These are phyloP conservation scores for Ophiostoma quercus DNA, from an alignment of 2,329 filamentous ascomycete genomes.

Conservation along the genomic window DNA sequence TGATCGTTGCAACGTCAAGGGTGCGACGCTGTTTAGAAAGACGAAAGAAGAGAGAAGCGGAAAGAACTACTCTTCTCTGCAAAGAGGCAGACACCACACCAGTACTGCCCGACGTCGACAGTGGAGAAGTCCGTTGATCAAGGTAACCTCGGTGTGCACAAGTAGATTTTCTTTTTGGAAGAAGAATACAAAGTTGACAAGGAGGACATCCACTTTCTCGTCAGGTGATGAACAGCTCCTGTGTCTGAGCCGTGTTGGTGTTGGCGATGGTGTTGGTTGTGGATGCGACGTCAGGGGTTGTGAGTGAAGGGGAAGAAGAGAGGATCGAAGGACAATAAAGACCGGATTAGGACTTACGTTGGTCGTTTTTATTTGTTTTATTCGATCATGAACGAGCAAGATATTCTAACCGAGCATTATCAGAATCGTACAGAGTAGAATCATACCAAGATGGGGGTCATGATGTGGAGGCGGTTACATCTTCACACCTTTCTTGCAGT, in stretches of 20 bases:
- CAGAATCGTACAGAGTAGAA: too few species aligned
- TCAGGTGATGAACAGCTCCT: not conserved
- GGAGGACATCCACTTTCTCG: not conserved
- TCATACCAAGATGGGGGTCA: too few species aligned
- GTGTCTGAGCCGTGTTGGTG: not conserved
- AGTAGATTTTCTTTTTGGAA: not conserved
- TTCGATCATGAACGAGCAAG: too few species aligned
- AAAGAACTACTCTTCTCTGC: not conserved
- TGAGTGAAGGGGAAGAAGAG: not conserved
- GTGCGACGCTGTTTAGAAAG: not conserved
- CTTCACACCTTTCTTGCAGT: too few species aligned
- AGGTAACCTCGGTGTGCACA: slow-evolving; percentile 19
- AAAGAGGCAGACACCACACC: not conserved
- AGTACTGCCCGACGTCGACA: not conserved
- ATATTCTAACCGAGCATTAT: too few species aligned
- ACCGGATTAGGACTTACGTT: too few species aligned
- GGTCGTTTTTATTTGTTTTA: too few species aligned
- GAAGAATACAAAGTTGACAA: not conserved
- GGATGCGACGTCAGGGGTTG: not conserved
- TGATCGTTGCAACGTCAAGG: slow-evolving; percentile 6
- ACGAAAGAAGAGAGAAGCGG: not conserved
- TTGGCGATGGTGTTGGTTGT: not conserved
- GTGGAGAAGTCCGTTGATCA: slow-evolving; percentile 11
- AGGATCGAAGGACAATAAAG: not conserved
- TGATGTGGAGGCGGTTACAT: too few species aligned